Conservation (phyloP, 2,329 filamentous ascomycete species). For the Metarhizium sp. region DNA sequence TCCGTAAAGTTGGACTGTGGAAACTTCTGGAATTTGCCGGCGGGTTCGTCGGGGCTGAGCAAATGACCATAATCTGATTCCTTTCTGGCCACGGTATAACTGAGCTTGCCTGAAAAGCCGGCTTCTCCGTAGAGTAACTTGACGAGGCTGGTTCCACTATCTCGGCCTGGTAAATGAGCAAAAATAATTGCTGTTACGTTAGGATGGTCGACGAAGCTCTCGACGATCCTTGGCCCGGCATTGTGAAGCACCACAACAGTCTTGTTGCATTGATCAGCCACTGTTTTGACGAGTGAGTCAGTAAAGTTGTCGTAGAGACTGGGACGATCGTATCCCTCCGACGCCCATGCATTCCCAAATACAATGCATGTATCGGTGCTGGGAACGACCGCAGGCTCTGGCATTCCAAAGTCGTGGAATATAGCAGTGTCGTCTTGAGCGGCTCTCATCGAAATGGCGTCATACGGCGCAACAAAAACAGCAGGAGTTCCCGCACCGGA, state of each 20-base stretch:
- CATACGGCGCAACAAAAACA: conserved; percentile 41
- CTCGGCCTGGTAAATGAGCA: conserved; percentile 56
- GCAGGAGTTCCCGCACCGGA: conserved; percentile 38
- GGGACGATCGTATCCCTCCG: conserved; percentile 59
- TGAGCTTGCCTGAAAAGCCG: conserved; percentile 48
- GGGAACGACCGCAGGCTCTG: conserved; percentile 36
- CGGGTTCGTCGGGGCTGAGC: conserved; percentile 28
- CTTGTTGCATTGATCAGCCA: conserved; percentile 49
- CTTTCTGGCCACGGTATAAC: conserved; percentile 51
- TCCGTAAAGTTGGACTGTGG: conserved; percentile 43
- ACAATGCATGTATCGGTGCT: conserved; percentile 56
- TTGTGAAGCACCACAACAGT: conserved; percentile 58
- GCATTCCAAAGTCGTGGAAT: conserved; percentile 46
- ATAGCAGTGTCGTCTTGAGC: conserved; percentile 46
- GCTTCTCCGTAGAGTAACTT: conserved; percentile 48
- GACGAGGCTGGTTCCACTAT: conserved; percentile 46
- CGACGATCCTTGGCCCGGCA: conserved; percentile 50
- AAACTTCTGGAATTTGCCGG: conserved; percentile 41
- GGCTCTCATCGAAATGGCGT: conserved; percentile 42
- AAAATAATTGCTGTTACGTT: conserved; percentile 57
- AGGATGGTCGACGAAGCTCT: conserved; percentile 50
- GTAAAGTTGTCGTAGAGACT: conserved; percentile 57
- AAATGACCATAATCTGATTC: conserved; percentile 45
- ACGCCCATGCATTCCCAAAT: conserved; percentile 58
- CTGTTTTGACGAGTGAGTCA: conserved; percentile 45